Evolutionary conservation across 495 filamentous ascomycete genomes (phyloP), one percentile per base, ranked within the genome.

Genomic region (Daldinia childiae): DNA sequence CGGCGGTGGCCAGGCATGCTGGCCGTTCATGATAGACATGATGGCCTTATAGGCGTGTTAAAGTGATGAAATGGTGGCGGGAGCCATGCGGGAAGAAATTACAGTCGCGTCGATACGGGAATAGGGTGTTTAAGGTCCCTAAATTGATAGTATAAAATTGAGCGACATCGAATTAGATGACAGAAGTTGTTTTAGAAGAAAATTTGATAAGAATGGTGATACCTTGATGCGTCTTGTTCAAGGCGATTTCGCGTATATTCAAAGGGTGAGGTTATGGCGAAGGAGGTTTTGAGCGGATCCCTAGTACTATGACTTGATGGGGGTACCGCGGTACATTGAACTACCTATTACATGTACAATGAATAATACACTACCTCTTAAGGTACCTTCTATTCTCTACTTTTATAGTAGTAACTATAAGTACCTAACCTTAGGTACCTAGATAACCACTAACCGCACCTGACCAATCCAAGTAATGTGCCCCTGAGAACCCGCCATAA

Each of bases 21-120:
- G 82, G 78, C 81, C 79, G 79, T 83, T 85, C 69, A 82, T 76
- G 77, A 84, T 81, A 75, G 85, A 83, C 81, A 84, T 85, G 68
- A 77, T 83, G 67, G 76, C 76, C 74, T 69, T 60, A 57, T 57
- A 56, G 74, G 71, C 69, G 66, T 74, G 71, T 76, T 80, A 77
- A 58, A 74, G 79, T 69, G 69, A 74, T 74, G 65, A 66, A 70
- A 43, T 60, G 74, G 68, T 73, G 75, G 71, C 68, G 72, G 79
- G 75, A 80, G 83, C 83, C 83, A 85, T 85, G 79, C 83, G 83
- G 78, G 64, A 71, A 30, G 50, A 68, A 78, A 79, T 77, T 70
- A 79, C 77, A 77, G 77, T 83, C 83, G 82, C 82, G 78, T 81
- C 76, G 60, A 71, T 74, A 72, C 78, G 76, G 34, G 77, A 76